Evolutionary conservation across 1,284 basidiomycete species (phyloP), one percentile per base, ranked within the genome.

Genomic region (Cerioporus squamosus): DNA sequence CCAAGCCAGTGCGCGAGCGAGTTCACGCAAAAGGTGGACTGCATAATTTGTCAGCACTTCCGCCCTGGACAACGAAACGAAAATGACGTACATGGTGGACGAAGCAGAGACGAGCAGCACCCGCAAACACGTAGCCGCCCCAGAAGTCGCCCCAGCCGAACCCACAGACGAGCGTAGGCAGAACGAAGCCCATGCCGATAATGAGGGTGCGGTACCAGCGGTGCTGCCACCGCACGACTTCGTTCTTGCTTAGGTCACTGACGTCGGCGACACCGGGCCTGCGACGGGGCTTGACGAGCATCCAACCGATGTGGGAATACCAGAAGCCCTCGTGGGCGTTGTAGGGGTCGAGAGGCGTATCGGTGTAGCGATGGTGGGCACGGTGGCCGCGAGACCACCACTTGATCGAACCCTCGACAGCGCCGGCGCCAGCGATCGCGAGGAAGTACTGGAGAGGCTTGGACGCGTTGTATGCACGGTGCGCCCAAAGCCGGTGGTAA

Each of bases 331-430:
- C 86, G 76, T 94, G 90, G 3, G 95, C 94, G 62, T 91, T 91
- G 79, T 97, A 97, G 0, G 94, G 95, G 78, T 97, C 94, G 60
- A 97, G 89, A 58, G 95, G 91, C 68, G 95, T 97, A 77, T 97
- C 95, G 71, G 94, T 97, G 80, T 97, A 96, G 51, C 94, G 85
- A 74, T 96, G 94, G 77, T 97, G 94, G 9, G 95, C 93, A 62
- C 95, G 90, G 79, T 97, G 94, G 59, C 93, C 93, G 47, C 94
- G 85, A n/a, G 87, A 87, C 95, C 95, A 97, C 95, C 94, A 97
- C 72, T 90, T 89, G 76, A 96, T 94, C 18, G 93, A 94, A 23
- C 95, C 94, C 70, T 97, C 85, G 33, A 94, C 91, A 12, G 95
- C 92, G 55, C 94, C 94, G 1, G 92, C 88, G 54, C 94, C 95